Percentiles rank a stretch among this genome's conserved stretches.
Conservation (phyloP, 495 filamentous ascomycete genomes). For the Baudoinia panamericana region DNA sequence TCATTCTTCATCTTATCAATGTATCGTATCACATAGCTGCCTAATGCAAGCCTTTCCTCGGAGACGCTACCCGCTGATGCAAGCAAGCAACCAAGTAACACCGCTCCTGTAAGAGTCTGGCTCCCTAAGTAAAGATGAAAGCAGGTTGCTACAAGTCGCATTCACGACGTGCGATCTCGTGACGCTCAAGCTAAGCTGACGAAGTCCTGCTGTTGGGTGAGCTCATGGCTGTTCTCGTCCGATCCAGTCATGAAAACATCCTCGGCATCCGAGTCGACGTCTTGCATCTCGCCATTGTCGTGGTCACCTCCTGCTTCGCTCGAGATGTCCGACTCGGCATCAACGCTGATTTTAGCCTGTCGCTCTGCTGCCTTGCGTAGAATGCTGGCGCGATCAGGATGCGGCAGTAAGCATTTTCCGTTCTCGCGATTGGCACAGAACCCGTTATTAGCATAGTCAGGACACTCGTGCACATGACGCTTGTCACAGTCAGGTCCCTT, state of each 20-base stretch:
- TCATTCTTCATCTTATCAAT: too few species aligned
- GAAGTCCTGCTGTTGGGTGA: conserved; percentile 56
- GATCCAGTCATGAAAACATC: conserved; percentile 38
- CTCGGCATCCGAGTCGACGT: conserved; percentile 82
- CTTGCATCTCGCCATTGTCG: conserved; percentile 65
- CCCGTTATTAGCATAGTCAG: conserved; percentile 86
- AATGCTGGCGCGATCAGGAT: conserved; percentile 72
- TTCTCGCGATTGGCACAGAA: conserved; percentile 62
- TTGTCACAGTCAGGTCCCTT: conserved; percentile 66
- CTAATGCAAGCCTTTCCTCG: too few species aligned
- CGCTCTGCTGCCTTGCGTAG: conserved; percentile 46
- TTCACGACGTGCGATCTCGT: too few species aligned
- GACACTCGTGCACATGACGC: conserved; percentile 76
- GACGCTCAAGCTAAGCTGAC: conserved; percentile 39
- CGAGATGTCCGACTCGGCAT: conserved; percentile 56
- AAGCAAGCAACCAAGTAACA: too few species aligned
- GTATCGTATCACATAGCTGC: too few species aligned
- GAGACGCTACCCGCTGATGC: too few species aligned
- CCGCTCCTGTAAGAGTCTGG: too few species aligned
- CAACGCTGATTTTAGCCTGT: conserved; percentile 24
- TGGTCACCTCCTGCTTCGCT: conserved; percentile 73
- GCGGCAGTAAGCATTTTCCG: conserved; percentile 57
- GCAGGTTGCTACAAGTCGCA: too few species aligned
- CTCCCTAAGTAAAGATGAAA: too few species aligned
- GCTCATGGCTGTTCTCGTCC: conserved; percentile 35